Percentiles rank a stretch among this genome's conserved stretches.
Conservation (phyloP, 202 grass and related monocot species). For the Alloteropsis angusta region DNA sequence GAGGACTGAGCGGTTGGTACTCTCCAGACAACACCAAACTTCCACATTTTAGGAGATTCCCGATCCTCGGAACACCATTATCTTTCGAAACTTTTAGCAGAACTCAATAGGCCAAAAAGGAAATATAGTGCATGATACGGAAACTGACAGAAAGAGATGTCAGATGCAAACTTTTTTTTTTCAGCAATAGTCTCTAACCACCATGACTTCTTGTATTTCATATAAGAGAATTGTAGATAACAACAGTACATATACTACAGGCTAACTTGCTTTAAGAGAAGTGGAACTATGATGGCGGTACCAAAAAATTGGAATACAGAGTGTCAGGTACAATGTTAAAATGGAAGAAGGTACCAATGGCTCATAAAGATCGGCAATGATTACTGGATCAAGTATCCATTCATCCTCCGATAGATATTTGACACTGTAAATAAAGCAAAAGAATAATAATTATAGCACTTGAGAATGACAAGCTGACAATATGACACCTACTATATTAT, state of each 20-base stretch:
- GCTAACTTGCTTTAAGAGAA: background rate
- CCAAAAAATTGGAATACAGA: background rate
- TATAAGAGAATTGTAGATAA: background rate
- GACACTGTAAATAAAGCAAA: conserved; percentile 48
- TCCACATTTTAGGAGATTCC: too few relatives aligned
- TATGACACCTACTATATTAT: background rate
- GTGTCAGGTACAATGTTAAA: background rate
- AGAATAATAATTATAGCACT: background rate
- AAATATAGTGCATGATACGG: background rate
- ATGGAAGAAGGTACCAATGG: conserved; percentile 47
- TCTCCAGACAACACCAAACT: background rate
- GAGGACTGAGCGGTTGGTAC: background rate
- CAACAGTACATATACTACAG: background rate
- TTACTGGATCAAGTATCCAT: conserved; percentile 89
- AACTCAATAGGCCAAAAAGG: too few relatives aligned
- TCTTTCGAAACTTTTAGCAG: too few relatives aligned
- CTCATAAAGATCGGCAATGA: conserved; percentile 72
- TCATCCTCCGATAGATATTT: conserved; percentile 77
- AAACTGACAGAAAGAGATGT: background rate
- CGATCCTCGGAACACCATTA: too few relatives aligned
- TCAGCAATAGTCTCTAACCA: background rate
- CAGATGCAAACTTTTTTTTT: background rate
- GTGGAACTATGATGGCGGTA: background rate
- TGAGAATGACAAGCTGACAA: background rate
- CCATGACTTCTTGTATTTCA: background rate